Conservation (phyloP, 768 basidiomycete species). For the Boletus reticuloceps region DNA sequence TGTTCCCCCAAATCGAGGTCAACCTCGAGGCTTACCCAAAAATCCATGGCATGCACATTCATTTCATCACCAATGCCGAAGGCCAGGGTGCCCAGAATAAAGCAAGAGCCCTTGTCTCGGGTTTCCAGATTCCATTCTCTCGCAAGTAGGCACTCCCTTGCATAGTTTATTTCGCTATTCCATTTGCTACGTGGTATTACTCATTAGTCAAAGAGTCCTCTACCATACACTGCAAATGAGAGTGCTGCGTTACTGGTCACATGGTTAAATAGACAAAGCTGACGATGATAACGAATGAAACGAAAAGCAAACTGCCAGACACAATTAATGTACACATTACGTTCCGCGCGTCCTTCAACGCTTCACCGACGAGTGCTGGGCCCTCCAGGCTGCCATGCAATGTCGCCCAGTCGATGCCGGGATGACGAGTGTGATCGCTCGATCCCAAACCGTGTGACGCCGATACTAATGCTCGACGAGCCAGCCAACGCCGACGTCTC, state of each 20-base stretch:
- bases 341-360: conserved; percentile 16
- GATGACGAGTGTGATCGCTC: conserved; percentile 38
- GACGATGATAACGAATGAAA: conserved; percentile 15
- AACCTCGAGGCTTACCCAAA: conserved; percentile 88
- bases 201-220: conserved; percentile 23
- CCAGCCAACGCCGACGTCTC: conserved; percentile 49
- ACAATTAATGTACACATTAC: conserved; percentile 7
- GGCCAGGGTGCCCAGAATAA: conserved; percentile 90
- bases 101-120: conserved; percentile 84
- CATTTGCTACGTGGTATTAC: conserved; percentile 12
- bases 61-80: conserved; percentile 85
- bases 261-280: conserved; percentile 18
- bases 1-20: conserved; percentile 96
- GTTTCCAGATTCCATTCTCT: conserved; percentile 88
- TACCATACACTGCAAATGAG: conserved; percentile 32
- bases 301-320: conserved; percentile 5
- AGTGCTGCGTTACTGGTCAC: conserved; percentile 21
- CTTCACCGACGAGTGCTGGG: conserved; percentile 21
- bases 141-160: conserved; percentile 32
- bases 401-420: conserved; percentile 60
- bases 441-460: conserved; percentile 31
- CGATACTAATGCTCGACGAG: conserved; percentile 17
- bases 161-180: background rate
- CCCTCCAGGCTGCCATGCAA: conserved; percentile 49
- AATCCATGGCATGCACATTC: conserved; percentile 88